Base-by-base conservation (phyloP, 2,329 filamentous ascomycete species). In the Fusarium pilosicola region DNA sequence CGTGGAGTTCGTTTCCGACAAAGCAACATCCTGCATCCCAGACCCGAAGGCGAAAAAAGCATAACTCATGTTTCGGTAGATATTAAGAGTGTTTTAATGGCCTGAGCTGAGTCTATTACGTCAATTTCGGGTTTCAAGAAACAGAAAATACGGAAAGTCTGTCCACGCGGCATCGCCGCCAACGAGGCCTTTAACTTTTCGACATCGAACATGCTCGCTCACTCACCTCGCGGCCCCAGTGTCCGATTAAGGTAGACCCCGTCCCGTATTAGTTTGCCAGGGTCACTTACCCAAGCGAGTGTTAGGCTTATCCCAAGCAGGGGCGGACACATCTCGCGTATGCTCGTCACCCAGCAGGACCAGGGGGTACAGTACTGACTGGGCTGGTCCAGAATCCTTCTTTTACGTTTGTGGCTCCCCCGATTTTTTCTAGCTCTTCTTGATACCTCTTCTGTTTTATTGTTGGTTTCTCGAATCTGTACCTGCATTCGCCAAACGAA, bases 181-280 rank as follows among this genome's bases (percentile, higher is more conserved):
- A 26, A 2, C 14, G 4, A 28, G 6, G 32, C 49, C 26, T n/a
- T 48, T 28, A 6, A 30, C 26, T 48, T 52, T 52, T 30, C 51
- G 51, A 38, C 24, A 22, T 49, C 18, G 17, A 41, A 28, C 46
- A 62, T 41, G 36, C 24, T 51, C 32, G 36, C 24, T 51, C 32
- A 2, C 4, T 32, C 56, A 36, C 7, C 10, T 39, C 30, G 39
- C 66, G 65, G 66, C 65, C 66, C 32, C 49, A 51, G 56, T 69
- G 15, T 63, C 66, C 66, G 38, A 51, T 69, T 69, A 69, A 69
- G 66, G 65, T 61, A 69, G 51, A 69, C 36, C 42, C 64, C 56
- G 48, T 56, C 34, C 38, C 24, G 65, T 52, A 49, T 39, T 22
- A 60, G 48, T 41, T 51, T 9, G 32, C 20, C 26, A 44, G 64